Percentiles rank a stretch among this genome's conserved stretches.
Evolutionary conservation across 495 filamentous ascomycete genomes (phyloP).

Genomic region (Choiromyces venosus): DNA sequence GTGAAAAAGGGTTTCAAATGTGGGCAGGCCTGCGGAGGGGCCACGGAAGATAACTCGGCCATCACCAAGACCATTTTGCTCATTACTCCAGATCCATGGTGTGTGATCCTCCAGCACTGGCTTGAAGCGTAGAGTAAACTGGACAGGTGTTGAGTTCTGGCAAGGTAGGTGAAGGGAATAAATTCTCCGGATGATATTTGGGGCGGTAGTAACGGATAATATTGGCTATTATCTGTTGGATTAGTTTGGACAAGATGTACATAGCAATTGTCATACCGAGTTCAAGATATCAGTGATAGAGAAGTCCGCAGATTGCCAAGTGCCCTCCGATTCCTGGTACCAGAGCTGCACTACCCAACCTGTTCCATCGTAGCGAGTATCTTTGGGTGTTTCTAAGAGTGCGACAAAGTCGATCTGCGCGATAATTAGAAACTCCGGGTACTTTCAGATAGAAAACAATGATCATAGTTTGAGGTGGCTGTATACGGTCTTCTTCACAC

Average conservation of each 20-base stretch:
- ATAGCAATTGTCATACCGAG: neutral
- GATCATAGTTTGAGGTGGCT: neutral
- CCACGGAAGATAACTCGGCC: conserved; percentile 28
- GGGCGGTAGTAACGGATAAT: neutral
- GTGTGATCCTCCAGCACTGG: neutral
- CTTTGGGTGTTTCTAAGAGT: conserved; percentile 24
- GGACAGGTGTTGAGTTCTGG: conserved; percentile 15
- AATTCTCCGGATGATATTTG: conserved; percentile 8
- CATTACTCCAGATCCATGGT: conserved; percentile 38
- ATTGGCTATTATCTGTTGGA: neutral
- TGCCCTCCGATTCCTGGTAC: conserved; percentile 17
- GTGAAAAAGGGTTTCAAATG: conserved; percentile 29
- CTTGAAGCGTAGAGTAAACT: conserved; percentile 37
- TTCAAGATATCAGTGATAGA: conserved; percentile 7
- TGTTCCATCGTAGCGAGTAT: conserved; percentile 6
- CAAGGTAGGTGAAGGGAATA: conserved; percentile 24
- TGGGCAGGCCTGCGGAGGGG: neutral
- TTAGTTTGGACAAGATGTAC: neutral
- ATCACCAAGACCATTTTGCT: conserved; percentile 28
- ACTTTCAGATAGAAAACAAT: neutral
- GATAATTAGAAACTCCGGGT: neutral
- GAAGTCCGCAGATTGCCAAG: conserved; percentile 32
- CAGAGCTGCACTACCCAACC: conserved; percentile 37
- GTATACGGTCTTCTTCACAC: conserved; percentile 9
- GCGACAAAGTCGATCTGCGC: conserved; percentile 30